Base-by-base conservation (phyloP, 2,329 filamentous ascomycete species). In the Arthrocladium fulminans region DNA sequence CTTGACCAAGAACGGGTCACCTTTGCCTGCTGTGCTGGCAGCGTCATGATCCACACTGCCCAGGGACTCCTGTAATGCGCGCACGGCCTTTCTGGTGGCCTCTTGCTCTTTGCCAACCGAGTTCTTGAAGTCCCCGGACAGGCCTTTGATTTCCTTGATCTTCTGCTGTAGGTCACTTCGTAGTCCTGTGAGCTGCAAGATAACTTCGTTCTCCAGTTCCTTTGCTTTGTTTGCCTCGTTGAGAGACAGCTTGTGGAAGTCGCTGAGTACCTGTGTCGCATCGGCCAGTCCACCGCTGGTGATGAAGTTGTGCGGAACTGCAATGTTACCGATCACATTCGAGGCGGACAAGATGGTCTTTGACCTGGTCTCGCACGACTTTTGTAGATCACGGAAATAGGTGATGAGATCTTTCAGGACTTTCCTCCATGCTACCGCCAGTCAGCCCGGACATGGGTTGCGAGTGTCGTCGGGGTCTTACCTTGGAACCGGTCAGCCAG, bases 111-210 rank as follows among this genome's bases (percentile, higher is more conserved):
- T 95, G 22, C 95, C 88, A 8, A 98, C 88, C 0, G 84, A 86
- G 63, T 95, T 98, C 69, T 95, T 95, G 70, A 98, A 98, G 65
- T 98, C 92, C 13, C 88, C 86, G 4, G 88, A 86, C 13, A 98
- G 73, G 57, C 81, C 84, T 70, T 94, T 95, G 71, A 98, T 98
- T 68, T 98, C 92, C 67, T 97, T 98, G 66, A 94, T 94, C 72
- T 98, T 98, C 65, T 94, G 88, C 53, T 85, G 84, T 15, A 98
- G 73, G 65, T 98, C 92, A 60, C 82, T 89, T 50, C 92, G 75
- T 47, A 98, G 72, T 1, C 88, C 88, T 2, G 83, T 88, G 48
- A 98, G 73, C 45, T 90, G 88, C 44, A 86, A 74, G 54, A 97
- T 88, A 40, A 98, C 88, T 61, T 97, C 90, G 53, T 83, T 82